A percentile compares a stretch with the other conserved stretches of the same genome.
These are phyloP conservation scores for Leucosporidium scottii DNA, from an alignment of 768 basidiomycete genomes.

Conservation along the genomic window DNA sequence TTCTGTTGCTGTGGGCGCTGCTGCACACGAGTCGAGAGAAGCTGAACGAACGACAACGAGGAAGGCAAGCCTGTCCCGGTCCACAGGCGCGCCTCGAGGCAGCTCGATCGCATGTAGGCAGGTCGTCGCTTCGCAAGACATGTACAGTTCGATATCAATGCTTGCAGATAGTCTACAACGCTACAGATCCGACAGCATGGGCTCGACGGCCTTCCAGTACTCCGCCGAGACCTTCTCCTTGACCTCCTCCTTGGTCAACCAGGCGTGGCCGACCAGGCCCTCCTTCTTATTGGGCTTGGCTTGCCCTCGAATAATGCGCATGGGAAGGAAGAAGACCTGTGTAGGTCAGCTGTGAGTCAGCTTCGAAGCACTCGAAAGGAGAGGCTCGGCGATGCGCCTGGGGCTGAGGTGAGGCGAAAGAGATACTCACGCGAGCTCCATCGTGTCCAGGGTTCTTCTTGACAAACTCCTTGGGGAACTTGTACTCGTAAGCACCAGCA, in stretches of 20 bases:
- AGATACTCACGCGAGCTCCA: conserved; percentile 22
- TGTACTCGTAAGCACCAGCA: conserved; percentile 65
- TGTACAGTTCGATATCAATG: no score
- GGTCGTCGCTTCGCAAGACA: no score
- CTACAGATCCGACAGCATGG: conserved; percentile 65
- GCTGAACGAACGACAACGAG: no score
- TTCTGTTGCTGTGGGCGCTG: no score
- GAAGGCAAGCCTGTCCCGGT: no score
- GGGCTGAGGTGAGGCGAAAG: no score
- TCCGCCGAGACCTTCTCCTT: conserved; percentile 56
- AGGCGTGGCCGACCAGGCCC: conserved; percentile 68
- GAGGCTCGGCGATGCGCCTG: neutral
- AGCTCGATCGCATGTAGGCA: no score
- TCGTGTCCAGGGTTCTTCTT: conserved; percentile 21
- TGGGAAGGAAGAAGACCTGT: conserved; percentile 91
- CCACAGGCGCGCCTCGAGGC: no score
- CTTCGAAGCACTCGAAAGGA: no score
- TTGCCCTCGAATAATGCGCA: conserved; percentile 84
- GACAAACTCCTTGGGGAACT: conserved; percentile 36
- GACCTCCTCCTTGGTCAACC: conserved; percentile 91
- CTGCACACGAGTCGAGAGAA: no score
- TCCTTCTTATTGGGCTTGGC: conserved; percentile 53
- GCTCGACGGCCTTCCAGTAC: conserved; percentile 72
- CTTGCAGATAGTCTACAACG: neutral
- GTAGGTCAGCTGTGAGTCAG: neutral